Percentiles rank a stretch among this genome's conserved stretches.
phyloP scores from a whole-genome alignment of 73 alveolate genomes.

The Uronychia setigera region DNA sequence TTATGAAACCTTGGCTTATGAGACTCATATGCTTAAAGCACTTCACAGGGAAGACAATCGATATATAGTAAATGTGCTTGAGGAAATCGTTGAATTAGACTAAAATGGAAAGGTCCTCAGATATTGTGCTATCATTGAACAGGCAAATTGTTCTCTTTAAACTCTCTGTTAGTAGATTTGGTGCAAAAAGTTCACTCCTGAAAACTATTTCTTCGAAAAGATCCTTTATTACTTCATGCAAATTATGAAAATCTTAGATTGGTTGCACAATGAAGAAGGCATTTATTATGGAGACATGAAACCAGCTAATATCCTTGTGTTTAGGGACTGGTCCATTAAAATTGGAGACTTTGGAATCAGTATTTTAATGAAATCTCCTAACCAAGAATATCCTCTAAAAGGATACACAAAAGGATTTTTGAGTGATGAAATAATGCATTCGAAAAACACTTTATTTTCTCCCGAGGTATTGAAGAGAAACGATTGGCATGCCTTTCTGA shows the following conservation, averaged over 20 bases:
- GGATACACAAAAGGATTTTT: neutral
- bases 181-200: neutral
- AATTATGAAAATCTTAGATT: neutral
- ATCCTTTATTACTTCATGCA: conserved; percentile 8
- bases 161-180: neutral
- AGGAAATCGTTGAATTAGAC: conserved; percentile 33
- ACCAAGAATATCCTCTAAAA: neutral
- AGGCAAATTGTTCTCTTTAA: conserved; percentile 21
- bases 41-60: neutral
- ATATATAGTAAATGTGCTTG: conserved; percentile 21
- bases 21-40: conserved; percentile 13
- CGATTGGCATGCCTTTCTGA: neutral
- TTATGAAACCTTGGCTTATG: neutral
- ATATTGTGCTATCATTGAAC: conserved; percentile 37
- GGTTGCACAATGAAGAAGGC: conserved; percentile 15
- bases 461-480: neutral
- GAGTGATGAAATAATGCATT: neutral
- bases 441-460: neutral
- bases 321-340: conserved; percentile 16
- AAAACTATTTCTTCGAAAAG: conserved; percentile 5
- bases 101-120: neutral
- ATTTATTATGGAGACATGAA: conserved; percentile 44
- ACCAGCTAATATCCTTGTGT: conserved; percentile 36
- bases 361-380: neutral
- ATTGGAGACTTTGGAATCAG: conserved; percentile 35